Base-by-base conservation (phyloP, 768 basidiomycete genomes). In the Tephrocybe rancida region DNA sequence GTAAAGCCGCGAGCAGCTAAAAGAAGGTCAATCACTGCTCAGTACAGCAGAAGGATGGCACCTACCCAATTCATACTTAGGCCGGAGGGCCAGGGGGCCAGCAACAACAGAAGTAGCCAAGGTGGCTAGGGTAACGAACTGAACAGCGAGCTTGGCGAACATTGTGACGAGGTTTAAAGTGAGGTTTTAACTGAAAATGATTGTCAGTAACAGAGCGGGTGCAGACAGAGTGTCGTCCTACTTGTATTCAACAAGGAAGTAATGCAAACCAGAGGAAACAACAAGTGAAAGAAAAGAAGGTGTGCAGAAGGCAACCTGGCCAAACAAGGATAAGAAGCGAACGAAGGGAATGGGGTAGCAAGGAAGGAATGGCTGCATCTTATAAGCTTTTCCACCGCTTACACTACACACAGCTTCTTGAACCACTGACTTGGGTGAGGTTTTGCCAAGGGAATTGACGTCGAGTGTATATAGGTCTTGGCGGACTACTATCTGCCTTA, bases 261-360 rank as follows among this genome's bases (percentile, higher is more conserved):
- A 65, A 66, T 61, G 67, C 66, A 65, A 60, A 64, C 61, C 63
- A 60, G 46, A 58, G 57, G 57, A n/a, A n/a, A n/a, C n/a, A n/a
- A 64, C 58, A 56, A 56, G 53, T 42, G 50, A 35, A 57, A 57
- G 65, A 64, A 65, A 55, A 61, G 57, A 65, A 69, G 70, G 68
- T 64, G 67, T 64, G 66, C 52, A 67, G 56, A 55, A 65, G 71
- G 71, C 73, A 69, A 72, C 74, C 72, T 73, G 75, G 73, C 73
- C 72, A 32, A 70, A 64, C 59, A 67, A 64, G 59, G 48, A 59
- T 49, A 54, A 57, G 61, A 44, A 60, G 54, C 54, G 58, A 63
- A 58, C 49, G 58, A 63, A 57, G 57, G 48, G 56, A 57, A 46
- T 58, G 59, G 58, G 49, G 55, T 42, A 49, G 16, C 41, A 26